phyloP scores from a whole-genome alignment of 1,284 basidiomycete genomes.

The Fistulinella staudtii region DNA sequence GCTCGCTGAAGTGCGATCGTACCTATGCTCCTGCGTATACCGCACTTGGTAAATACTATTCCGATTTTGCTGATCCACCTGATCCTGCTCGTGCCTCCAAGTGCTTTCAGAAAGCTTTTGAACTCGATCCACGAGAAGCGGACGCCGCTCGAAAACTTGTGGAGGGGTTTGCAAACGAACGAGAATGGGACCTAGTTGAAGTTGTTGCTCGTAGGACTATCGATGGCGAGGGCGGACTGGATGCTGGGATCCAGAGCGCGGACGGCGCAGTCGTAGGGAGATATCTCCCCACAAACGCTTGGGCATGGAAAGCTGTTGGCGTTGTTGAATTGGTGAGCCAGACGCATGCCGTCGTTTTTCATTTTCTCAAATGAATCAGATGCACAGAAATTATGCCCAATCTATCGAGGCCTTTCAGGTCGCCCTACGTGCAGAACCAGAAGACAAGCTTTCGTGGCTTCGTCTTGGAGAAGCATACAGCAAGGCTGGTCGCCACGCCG shows the following conservation, averaged over 20 bases:
- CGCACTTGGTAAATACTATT: constrained; percentile 89
- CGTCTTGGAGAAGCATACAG: constrained; percentile 91
- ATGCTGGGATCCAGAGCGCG: constrained; percentile 52
- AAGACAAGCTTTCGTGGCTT: constrained; percentile 82
- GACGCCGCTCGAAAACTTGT: constrained; percentile 84
- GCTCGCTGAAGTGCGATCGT: constrained; percentile 72
- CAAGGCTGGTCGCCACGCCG: constrained; percentile 82
- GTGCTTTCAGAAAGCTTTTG: constrained; percentile 99
- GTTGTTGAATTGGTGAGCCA: constrained; percentile 82
- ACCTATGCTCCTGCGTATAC: constrained; percentile 91
- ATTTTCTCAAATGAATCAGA: constrained; percentile 41
- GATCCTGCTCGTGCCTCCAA: constrained; percentile 87
- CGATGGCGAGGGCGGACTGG: constrained; percentile 83
- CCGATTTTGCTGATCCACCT: constrained; percentile 63
- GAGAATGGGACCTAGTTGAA: constrained; percentile 95
- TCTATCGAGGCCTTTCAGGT: constrained; percentile 90
- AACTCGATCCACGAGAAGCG: constrained; percentile 87
- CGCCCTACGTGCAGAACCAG: constrained; percentile 76
- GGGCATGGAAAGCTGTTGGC: constrained; percentile 99
- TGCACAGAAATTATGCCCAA: constrained; percentile 67
- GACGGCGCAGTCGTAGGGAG: constrained; percentile 44
- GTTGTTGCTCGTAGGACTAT: constrained; percentile 89
- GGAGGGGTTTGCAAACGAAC: constrained; percentile 86
- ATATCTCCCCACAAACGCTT: constrained; percentile 79
- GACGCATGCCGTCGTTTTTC: neutral